Evolutionary conservation across 192 early-diverging fungal genomes (phyloP), one percentile per base, ranked within the genome.

Genomic region (Paraglomus occultum): DNA sequence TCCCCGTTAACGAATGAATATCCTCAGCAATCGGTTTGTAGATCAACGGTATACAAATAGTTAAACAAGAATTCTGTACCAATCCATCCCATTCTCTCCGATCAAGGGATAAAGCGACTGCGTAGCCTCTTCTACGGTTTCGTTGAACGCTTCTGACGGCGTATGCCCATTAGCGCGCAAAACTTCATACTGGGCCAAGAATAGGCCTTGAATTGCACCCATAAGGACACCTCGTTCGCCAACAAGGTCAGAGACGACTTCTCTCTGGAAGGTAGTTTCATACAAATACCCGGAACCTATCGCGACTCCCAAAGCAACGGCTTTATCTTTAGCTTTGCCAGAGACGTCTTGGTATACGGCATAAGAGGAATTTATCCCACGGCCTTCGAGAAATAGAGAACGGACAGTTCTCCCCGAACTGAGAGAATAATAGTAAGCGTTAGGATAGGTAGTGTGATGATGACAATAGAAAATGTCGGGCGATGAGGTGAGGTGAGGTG

Each of bases 81-180:
- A 74, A 82, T 94, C 91, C 94, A 96, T 96, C 67, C 96, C 96
- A 73, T 94, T 91, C 79, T 91, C 91, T 73, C 92, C 93, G 73
- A 98, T 91, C 74, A 98, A 84, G 18, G 96, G 96, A 81, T 94
- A 95, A 64, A 98, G 85, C 50, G 96, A 98, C 81, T 98, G 95
- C 9, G 96, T 98, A 50, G 94, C 96, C 79, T 98, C 96, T 84
- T 98, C 96, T 67, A 98, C 96, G 65, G 96, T 98, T 84, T 98
- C 96, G 86, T 98, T 98, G 88, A 95, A 98, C 6, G 96, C 96
- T 80, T 98, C 96, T 18, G 96, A 98, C 57, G 96, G 96, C 40
- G 89, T 86, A 89, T 98, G 95, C 68, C 95, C 96, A 71, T 90
- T 87, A 43, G 91, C 88, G 71, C 94, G 88, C 67, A 98, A 85